phyloP scores from a whole-genome alignment of 2,329 filamentous ascomycete genomes.

The Aspergillus niger region DNA sequence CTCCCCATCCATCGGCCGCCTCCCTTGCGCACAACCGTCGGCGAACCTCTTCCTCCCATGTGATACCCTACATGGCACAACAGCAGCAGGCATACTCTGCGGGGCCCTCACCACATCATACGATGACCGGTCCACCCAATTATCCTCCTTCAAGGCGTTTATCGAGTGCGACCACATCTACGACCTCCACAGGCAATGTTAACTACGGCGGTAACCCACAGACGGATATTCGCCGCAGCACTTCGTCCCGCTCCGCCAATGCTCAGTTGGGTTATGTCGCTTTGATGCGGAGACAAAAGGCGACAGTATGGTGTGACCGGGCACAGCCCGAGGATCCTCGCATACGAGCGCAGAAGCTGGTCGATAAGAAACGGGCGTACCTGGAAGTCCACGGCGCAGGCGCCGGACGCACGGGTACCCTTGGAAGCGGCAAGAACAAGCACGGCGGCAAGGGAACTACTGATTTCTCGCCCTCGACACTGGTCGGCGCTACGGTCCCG shows the following conservation, averaged over 20 bases:
- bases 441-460: slow-evolving; percentile 81
- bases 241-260: slow-evolving; percentile 73
- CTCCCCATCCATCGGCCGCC: slow-evolving; percentile 29
- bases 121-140: slow-evolving; percentile 27
- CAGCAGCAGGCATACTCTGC: slow-evolving; percentile 29
- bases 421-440: slow-evolving; percentile 75
- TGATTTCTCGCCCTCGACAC: slow-evolving; percentile 76
- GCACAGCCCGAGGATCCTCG: slow-evolving; percentile 89
- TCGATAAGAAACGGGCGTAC: slow-evolving; percentile 82
- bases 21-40: slow-evolving; percentile 38
- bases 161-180: slow-evolving; percentile 46
- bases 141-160: slow-evolving; percentile 36
- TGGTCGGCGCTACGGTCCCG: slow-evolving; percentile 78
- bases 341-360: slow-evolving; percentile 76
- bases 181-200: slow-evolving; percentile 42
- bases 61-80: slow-evolving; percentile 29
- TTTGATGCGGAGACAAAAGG: slow-evolving; percentile 94
- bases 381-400: slow-evolving; percentile 71
- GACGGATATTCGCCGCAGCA: slow-evolving; percentile 66
- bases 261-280: slow-evolving; percentile 82
- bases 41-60: slow-evolving; percentile 43
- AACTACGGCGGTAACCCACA: slow-evolving; percentile 10
- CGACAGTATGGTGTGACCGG: slow-evolving; percentile 96
- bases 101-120: slow-evolving; percentile 29
- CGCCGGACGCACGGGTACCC: slow-evolving; percentile 62